Percentiles rank a stretch among this genome's conserved stretches.
Evolutionary conservation across 1,139 yeast species (phyloP).

Genomic region (Hansenula lynferdii): DNA sequence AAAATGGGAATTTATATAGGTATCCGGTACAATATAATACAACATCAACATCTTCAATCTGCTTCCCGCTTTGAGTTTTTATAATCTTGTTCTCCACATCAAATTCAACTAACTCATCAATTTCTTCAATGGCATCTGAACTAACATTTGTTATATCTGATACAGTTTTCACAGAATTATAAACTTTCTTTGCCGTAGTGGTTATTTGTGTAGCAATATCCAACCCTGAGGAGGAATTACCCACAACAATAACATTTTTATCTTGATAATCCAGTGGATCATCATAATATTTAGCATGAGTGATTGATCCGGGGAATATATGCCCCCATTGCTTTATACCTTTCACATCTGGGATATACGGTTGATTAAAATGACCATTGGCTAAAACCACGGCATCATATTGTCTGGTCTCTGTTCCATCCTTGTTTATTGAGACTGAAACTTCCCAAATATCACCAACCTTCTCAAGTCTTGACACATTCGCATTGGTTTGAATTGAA

Average conservation of each 20-base stretch:
- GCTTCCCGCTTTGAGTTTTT: conserved; percentile 34
- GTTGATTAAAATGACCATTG: conserved; percentile 53
- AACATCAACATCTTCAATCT: conserved; percentile 36
- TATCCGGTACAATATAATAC: conserved; percentile 65
- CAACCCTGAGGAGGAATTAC: conserved; percentile 58
- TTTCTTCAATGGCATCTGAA: conserved; percentile 23
- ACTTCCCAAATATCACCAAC: conserved; percentile 7
- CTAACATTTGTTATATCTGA: conserved; percentile 27
- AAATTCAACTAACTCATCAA: conserved; percentile 33
- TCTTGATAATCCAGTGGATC: conserved; percentile 37
- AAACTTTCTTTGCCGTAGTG: conserved; percentile 31
- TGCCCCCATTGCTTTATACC: conserved; percentile 49
- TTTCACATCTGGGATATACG: conserved; percentile 46
- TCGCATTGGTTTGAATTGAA: conserved; percentile 30
- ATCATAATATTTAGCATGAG: conserved; percentile 57
- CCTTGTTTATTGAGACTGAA: neutral
- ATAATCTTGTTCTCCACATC: conserved; percentile 28
- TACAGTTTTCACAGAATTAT: conserved; percentile 23
- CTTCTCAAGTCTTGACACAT: conserved; percentile 28
- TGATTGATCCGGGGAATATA: conserved; percentile 40
- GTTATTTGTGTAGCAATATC: conserved; percentile 53
- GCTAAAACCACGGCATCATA: conserved; percentile 56
- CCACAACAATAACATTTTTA: conserved; percentile 48
- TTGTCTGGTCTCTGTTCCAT: neutral
- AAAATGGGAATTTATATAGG: conserved; percentile 42